Evolutionary conservation across 345 rosid genomes (phyloP).

Genomic region (Kernera saxatilis): DNA sequence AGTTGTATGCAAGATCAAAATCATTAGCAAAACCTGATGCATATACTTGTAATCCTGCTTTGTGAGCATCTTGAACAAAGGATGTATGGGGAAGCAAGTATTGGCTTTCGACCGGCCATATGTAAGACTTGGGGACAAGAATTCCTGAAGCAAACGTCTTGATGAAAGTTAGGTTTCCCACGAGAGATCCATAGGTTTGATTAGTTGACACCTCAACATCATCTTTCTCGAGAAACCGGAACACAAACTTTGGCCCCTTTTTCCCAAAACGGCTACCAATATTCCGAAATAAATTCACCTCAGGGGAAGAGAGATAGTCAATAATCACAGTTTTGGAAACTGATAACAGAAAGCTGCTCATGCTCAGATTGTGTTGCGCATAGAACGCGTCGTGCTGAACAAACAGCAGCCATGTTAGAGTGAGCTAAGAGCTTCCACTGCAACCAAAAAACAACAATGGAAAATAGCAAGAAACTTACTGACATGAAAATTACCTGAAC

Average conservation of each 20-base stretch:
- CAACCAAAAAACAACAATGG: neutral
- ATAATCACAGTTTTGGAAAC: constrained; percentile 40
- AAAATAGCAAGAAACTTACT: neutral
- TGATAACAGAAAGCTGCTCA: constrained; percentile 55
- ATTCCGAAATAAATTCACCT: constrained; percentile 58
- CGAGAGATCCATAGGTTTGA: constrained; percentile 64
- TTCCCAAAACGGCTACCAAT: constrained; percentile 43
- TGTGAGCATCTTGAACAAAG: constrained; percentile 77
- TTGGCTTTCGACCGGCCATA: constrained; percentile 53
- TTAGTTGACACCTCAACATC: constrained; percentile 65
- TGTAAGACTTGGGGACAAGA: constrained; percentile 75
- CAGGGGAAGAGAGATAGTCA: constrained; percentile 79
- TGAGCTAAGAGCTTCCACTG: neutral
- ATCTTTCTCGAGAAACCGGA: constrained; percentile 48
- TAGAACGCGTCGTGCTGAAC: constrained; percentile 74
- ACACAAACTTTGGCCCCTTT: constrained; percentile 50
- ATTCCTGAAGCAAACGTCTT: constrained; percentile 96
- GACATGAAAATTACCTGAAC: constrained; percentile 58
- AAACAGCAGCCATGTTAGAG: constrained; percentile 14
- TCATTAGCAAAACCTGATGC: constrained; percentile 81
- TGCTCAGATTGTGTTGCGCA: constrained; percentile 62
- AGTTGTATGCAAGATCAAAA: constrained; percentile 59
- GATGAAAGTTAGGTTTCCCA: constrained; percentile 55
- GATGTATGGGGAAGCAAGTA: constrained; percentile 54
- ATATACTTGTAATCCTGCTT: constrained; percentile 73